Evolutionary conservation across 441 rosid species (phyloP).

Genomic region (Metrosideros polymorpha): DNA sequence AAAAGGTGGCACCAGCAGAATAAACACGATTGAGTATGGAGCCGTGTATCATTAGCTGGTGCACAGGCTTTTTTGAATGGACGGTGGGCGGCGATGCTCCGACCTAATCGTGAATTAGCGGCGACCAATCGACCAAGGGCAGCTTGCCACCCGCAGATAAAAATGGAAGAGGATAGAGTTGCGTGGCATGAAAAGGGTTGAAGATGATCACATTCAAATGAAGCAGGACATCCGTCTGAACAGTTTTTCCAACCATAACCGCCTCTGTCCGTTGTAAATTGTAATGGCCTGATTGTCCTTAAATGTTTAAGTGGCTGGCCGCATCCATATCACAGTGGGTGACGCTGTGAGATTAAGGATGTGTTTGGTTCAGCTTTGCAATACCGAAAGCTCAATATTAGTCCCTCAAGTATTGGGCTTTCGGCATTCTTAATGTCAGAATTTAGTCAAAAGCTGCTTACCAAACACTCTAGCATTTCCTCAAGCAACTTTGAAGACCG

Average conservation of each 20-base stretch:
- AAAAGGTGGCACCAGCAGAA: not conserved
- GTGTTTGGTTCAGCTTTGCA: no score
- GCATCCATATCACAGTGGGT: not conserved
- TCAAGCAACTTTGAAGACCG: no score
- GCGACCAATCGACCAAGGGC: not conserved
- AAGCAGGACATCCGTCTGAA: not conserved
- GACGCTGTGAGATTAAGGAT: not conserved
- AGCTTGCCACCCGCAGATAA: fast-evolving
- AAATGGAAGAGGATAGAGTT: not conserved
- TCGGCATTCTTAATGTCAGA: no score
- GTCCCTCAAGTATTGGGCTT: no score
- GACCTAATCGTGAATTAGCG: not conserved
- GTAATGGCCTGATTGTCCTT: not conserved
- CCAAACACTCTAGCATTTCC: no score
- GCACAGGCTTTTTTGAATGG: not conserved
- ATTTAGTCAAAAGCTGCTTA: no score
- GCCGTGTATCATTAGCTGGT: not conserved
- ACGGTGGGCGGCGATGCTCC: not conserved
- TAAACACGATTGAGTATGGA: not conserved
- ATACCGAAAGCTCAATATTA: no score
- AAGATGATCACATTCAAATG: not conserved
- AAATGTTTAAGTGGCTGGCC: not conserved
- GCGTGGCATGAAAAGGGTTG: not conserved
- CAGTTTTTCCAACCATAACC: not conserved
- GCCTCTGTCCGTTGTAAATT: not conserved